Conservation (phyloP, 345 rosid species). For the Salix dunnii region DNA sequence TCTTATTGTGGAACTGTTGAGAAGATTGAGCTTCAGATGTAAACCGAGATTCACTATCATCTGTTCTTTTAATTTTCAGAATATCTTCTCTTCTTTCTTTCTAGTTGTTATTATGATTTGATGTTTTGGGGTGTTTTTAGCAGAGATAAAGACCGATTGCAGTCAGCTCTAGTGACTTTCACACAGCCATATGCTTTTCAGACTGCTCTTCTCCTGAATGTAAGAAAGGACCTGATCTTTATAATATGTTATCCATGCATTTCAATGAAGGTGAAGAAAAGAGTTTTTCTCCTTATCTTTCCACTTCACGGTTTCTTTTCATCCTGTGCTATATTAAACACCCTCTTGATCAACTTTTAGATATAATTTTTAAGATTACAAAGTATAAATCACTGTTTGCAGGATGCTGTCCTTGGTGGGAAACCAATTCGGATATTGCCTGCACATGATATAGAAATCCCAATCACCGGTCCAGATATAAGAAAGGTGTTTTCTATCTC, state of each 20-base stretch:
- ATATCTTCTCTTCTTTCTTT: neutral
- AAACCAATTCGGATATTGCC: no score
- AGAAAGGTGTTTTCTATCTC: no score
- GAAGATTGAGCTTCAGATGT: conserved; percentile 29
- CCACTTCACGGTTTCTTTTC: neutral
- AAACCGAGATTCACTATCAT: neutral
- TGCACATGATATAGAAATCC: no score
- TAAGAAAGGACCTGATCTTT: conserved; percentile 5
- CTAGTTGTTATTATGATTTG: neutral
- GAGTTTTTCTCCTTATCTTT: neutral
- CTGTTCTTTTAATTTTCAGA: neutral
- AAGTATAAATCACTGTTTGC: no score
- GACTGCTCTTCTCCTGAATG: conserved; percentile 41
- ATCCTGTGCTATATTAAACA: no score
- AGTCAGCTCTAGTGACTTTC: conserved; percentile 32
- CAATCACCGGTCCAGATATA: no score
- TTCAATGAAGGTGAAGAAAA: neutral
- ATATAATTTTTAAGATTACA: no score
- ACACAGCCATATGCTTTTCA: conserved; percentile 33
- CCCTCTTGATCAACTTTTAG: no score
- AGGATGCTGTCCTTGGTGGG: no score
- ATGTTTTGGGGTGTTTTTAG: neutral
- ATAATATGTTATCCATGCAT: neutral
- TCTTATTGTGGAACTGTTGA: conserved; percentile 44
- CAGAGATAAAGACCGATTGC: conserved; percentile 21